Evolutionary conservation across 192 early-diverging fungal genomes (phyloP), one percentile per base, ranked within the genome.

Genomic region (Rhizophagus prolifer): DNA sequence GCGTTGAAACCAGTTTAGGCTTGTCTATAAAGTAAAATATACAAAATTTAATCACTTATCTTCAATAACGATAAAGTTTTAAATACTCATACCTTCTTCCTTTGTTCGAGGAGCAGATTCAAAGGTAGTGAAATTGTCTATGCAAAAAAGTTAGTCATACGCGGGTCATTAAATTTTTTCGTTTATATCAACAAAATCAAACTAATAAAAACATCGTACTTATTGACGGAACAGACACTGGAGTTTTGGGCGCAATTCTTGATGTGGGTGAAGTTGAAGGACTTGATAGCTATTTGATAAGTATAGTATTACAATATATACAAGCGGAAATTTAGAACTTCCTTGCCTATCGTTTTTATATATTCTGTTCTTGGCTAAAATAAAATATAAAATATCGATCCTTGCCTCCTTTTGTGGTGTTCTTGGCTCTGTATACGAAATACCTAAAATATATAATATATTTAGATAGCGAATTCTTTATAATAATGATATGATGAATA

Each of bases 401-500:
- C 31, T 78, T 79, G 80, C 77, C 79, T 80, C 79, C 72, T 72
- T 76, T 46, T 26, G 44, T 47, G 75, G 75, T 50, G 61, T 65
- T 12, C 46, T 25, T 65, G 63, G 71, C 26, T 83, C 80, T 72
- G 70, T 23, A 58, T 60, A 28, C 44, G 65, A 60, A 19, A 66
- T 13, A 74, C 16, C 21, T 66, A 59, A 36, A 28, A 46, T 70
- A 70, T 9, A 66, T 72, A 12, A 76, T 70, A 9, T 70, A 63
- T 38, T 16, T 61, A 38, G 31, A 34, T 38, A 38, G 7, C 36
- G 36, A 38, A 38, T 7, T 8, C 7, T 38, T 38, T 38, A 34
- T 34, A 38, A 38, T 38, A 38, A 7, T 8, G 4, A 8, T 38
- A 38, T 5, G 36, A 38, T 38, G 36, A n/a, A 38, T 38, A 38